phyloP scores from a whole-genome alignment of 176 grass and related monocot genomes.

The Hsuehochloa calcarea region DNA sequence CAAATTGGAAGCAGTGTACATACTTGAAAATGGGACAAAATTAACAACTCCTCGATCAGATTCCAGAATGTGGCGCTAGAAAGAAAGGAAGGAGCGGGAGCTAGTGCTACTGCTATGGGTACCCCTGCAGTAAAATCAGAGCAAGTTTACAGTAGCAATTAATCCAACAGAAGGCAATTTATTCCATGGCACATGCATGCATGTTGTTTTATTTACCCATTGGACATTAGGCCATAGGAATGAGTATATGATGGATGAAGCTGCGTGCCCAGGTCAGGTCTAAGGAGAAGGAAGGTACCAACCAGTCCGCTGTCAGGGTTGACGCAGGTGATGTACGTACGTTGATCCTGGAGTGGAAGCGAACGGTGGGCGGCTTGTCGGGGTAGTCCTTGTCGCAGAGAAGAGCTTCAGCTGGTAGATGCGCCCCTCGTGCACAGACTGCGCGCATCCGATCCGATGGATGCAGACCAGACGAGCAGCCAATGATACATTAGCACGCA shows the following conservation, averaged over 20 bases:
- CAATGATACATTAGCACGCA: not conserved
- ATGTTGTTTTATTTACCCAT: not conserved
- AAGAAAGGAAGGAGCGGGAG: not conserved
- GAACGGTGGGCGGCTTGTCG: conserved; percentile 49
- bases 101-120: not conserved
- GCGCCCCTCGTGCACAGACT: conserved; percentile 53
- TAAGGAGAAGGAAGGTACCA: not conserved
- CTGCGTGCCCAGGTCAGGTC: not conserved
- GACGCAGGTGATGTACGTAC: conserved; percentile 43
- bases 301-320: conserved; percentile 54
- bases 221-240: not conserved
- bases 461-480: not conserved
- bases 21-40: not conserved
- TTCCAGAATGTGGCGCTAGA: not conserved
- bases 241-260: not conserved
- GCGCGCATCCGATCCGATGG: not conserved
- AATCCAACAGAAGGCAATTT: not conserved
- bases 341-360: conserved; percentile 57
- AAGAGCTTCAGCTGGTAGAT: conserved; percentile 65
- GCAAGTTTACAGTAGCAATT: not conserved
- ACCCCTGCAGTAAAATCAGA: not conserved
- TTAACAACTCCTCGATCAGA: not conserved
- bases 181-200: not conserved
- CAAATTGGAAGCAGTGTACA: not conserved
- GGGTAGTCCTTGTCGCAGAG: conserved; percentile 63